Conservation (phyloP, 1,139 yeast genomes). For the Blastobotrys indianensis region DNA sequence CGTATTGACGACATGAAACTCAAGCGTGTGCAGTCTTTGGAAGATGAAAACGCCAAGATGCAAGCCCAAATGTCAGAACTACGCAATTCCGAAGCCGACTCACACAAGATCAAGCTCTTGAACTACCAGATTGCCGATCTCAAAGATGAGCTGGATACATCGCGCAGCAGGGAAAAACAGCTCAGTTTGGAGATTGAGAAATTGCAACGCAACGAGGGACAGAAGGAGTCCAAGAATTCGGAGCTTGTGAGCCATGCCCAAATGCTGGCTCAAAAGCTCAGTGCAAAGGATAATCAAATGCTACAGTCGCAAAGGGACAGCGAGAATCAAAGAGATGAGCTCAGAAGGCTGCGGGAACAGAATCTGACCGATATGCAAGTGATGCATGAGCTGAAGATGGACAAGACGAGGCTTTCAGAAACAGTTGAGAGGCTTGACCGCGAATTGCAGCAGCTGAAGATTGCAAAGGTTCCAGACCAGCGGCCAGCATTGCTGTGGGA, state of each 20-base stretch:
- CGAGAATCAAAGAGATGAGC: neutral
- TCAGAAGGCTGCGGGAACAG: neutral
- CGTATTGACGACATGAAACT: too few relatives aligned
- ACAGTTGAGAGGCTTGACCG: too few relatives aligned
- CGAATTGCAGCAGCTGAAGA: too few relatives aligned
- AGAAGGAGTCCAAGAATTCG: neutral
- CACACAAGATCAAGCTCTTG: neutral
- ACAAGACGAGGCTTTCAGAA: neutral
- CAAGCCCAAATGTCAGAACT: neutral
- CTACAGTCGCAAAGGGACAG: neutral
- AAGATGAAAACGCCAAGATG: neutral
- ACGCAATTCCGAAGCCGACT: neutral
- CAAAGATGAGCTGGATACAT: neutral
- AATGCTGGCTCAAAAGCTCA: neutral
- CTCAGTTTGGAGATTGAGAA: neutral
- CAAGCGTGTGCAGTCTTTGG: neutral
- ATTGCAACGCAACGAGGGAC: neutral
- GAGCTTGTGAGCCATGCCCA: conserved; percentile 6
- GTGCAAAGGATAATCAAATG: neutral
- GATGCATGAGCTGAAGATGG: neutral
- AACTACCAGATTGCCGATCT: neutral
- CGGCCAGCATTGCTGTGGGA: too few relatives aligned
- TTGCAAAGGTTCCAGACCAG: too few relatives aligned
- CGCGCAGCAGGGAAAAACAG: neutral
- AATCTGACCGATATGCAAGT: too few relatives aligned